A percentile compares a stretch with the other conserved stretches of the same genome.
Evolutionary conservation across 164 flowering plant species (phyloP).

Genomic region (Piper betle): DNA sequence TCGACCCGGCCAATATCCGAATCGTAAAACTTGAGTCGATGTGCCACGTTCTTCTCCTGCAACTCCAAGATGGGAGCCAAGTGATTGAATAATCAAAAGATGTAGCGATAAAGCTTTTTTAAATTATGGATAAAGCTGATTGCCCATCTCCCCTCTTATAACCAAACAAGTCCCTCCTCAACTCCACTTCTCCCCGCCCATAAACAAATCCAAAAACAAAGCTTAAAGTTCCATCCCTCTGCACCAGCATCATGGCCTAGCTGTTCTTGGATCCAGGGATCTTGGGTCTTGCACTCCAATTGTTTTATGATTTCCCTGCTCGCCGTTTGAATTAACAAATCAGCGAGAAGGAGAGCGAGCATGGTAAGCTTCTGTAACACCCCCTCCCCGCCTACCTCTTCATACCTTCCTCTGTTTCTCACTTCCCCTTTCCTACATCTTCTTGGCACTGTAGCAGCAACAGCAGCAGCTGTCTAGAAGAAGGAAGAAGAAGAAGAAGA

Average conservation of each 20-base stretch:
- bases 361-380: background rate
- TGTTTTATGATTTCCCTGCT: background rate
- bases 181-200: slow-evolving; percentile 9
- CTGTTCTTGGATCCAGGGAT: slow-evolving; percentile 65
- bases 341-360: background rate
- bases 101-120: slow-evolving; percentile 10
- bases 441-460: slow-evolving; percentile 9
- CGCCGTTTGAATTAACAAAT: background rate
- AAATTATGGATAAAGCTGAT: slow-evolving; percentile 18
- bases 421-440: slow-evolving; percentile 39
- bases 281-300: slow-evolving; percentile 37
- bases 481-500: slow-evolving; percentile 4
- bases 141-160: slow-evolving; percentile 15
- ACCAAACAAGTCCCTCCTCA: slow-evolving; percentile 10
- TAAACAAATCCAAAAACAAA: slow-evolving; percentile 36
- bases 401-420: slow-evolving; percentile 60
- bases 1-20: background rate
- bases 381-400: slow-evolving; percentile 19
- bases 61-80: background rate
- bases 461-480: slow-evolving; percentile 14
- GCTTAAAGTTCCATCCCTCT: slow-evolving; percentile 39
- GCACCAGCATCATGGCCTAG: slow-evolving; percentile 47
- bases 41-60: background rate
- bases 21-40: background rate
- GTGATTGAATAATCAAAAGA: background rate